Evolutionary conservation across 202 grass and related monocot species (phyloP), one percentile per base, ranked within the genome.

Genomic region (Musa balbisiana): DNA sequence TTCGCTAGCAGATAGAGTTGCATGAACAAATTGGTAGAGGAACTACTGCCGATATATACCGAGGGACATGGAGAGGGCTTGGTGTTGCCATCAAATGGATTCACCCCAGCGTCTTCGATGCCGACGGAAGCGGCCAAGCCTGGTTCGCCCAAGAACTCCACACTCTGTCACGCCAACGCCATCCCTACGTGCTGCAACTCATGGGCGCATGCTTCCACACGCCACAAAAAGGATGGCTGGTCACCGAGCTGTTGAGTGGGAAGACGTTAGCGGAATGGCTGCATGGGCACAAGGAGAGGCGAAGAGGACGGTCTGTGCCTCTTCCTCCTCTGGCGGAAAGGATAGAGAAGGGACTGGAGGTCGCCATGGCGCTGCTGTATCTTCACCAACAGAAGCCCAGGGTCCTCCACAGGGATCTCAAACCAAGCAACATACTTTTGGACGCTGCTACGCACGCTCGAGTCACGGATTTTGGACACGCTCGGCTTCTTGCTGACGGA

Each of bases 61-160:
- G 76, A 55, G 84, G 76, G 76, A 84, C 84, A 4, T 92, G 86
- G 89, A 72, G 84, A 9, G 86, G 89, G 1, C 73, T 89, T 0
- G 79, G 82, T 2, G 89, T 92, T 54, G 86, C 89, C 26, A 79
- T 92, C 69, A 92, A 89, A 80, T 84, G 89, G 86, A 67, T 92
- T n/a, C 55, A 83, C 2, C 81, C 82, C 8, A 71, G 76, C 73
- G 65, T 89, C 55, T 72, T 89, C 70, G 17, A 9, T 52, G 49
- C 73, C 56, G 69, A 53, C 56, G 73, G 62, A 29, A 27, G 73
- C 79, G 73, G 58, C 33, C 69, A 82, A 78, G 73, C 73, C 64
- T 92, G 86, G 82, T 82, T 89, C 74, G 86, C 82, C 20, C 84
- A 89, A 65, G 89, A 87, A 80, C 73, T 78, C 53, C 81, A 89